phyloP scores from a whole-genome alignment of 176 grass and related monocot genomes.

The Eleusine indica region DNA sequence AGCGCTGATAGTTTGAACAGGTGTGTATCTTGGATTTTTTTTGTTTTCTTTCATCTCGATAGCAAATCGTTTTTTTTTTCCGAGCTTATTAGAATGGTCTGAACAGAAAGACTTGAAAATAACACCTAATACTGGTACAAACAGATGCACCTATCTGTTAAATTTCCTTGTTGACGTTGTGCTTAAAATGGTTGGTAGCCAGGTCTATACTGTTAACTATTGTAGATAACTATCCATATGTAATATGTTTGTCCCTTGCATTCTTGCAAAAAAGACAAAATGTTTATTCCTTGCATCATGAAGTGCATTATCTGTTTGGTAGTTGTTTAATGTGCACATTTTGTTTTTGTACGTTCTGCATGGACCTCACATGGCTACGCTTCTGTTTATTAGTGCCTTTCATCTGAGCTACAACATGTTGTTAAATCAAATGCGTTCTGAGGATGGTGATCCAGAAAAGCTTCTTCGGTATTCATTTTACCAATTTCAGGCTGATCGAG shows the following conservation, averaged over 20 bases:
- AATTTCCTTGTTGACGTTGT: background rate
- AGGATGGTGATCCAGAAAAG: slow-evolving; percentile 97
- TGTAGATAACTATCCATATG: background rate
- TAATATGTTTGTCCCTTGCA: slow-evolving; percentile 29
- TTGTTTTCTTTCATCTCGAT: background rate
- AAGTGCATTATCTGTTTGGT: background rate
- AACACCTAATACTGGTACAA: background rate
- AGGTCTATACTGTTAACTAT: background rate
- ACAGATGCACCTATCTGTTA: background rate
- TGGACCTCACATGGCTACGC: slow-evolving; percentile 3
- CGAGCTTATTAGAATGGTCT: background rate
- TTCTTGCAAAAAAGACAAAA: background rate
- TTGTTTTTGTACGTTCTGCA: background rate
- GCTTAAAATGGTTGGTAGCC: background rate
- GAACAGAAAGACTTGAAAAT: background rate
- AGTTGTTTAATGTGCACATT: background rate
- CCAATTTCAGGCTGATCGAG: slow-evolving; percentile 89
- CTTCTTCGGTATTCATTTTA: slow-evolving; percentile 94
- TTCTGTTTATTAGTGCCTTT: slow-evolving; percentile 71
- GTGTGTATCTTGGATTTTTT: slow-evolving; percentile 34
- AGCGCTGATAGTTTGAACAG: slow-evolving; percentile 98
- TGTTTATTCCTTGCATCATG: slow-evolving; percentile 7
- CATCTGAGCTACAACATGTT: slow-evolving; percentile 99
- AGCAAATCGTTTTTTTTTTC: background rate
- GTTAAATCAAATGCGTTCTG: slow-evolving; percentile 91